Percentiles rank a stretch among this genome's conserved stretches.
Evolutionary conservation across 1,139 yeast genomes (phyloP).

Genomic region (Geotrichum armillariae): DNA sequence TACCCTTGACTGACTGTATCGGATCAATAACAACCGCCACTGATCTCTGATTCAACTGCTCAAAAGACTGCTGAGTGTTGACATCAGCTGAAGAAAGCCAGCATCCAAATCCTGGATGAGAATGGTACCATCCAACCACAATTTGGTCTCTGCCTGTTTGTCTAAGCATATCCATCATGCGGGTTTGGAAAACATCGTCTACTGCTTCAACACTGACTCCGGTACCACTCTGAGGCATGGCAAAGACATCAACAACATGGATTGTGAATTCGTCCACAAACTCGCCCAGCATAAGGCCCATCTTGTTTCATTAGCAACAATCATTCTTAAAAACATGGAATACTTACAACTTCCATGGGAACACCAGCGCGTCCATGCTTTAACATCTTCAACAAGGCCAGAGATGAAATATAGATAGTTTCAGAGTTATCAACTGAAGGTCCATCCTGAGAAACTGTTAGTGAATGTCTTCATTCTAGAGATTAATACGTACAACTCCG

Average conservation of each 20-base stretch:
- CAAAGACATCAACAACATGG: constrained; percentile 96
- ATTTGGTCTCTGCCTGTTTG: constrained; percentile 98
- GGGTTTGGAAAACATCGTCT: constrained; percentile 97
- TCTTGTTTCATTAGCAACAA: no score
- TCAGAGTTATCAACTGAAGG: constrained; percentile 90
- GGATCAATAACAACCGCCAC: constrained; percentile 99
- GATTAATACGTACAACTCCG: no score
- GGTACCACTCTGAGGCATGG: constrained; percentile 96
- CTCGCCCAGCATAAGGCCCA: constrained; percentile 99
- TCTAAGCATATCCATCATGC: constrained; percentile 99
- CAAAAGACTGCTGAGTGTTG: constrained; percentile 95
- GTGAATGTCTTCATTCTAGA: no score
- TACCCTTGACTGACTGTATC: constrained; percentile 96
- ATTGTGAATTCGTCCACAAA: constrained; percentile 97
- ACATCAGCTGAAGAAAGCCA: constrained; percentile 98
- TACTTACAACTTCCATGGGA: constrained; percentile 86
- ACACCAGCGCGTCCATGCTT: constrained; percentile 99
- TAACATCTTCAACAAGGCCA: constrained; percentile 93
- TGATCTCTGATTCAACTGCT: constrained; percentile 90
- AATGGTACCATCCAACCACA: constrained; percentile 99
- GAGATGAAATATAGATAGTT: constrained; percentile 93
- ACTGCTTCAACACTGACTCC: constrained; percentile 99
- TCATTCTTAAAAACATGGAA: no score
- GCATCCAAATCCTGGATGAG: constrained; percentile 98
- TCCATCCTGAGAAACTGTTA: no score